Percentiles rank a stretch among this genome's conserved stretches.
Conservation (phyloP, 257 asterid species). For the Solanum virginianum region DNA sequence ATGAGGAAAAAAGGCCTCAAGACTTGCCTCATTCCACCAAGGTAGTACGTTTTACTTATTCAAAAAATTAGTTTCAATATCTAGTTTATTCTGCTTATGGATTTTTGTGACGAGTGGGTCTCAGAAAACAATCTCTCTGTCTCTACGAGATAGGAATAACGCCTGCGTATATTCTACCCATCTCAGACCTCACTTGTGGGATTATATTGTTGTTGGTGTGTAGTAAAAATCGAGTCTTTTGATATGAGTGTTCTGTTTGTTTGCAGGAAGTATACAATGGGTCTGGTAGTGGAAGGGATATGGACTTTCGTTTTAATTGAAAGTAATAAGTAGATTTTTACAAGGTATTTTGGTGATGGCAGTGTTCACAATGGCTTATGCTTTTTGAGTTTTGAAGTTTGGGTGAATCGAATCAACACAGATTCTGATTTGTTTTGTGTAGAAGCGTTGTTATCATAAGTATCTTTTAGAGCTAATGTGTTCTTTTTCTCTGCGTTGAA, state of each 20-base stretch:
- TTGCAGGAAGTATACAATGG: background rate
- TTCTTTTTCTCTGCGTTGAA: background rate
- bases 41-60: constrained; percentile 10
- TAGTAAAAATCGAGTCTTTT: background rate
- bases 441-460: background rate
- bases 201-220: too few relatives aligned
- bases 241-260: background rate
- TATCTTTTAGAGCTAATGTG: background rate
- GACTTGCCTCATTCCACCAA: constrained; percentile 23
- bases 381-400: background rate
- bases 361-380: background rate
- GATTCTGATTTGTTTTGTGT: background rate
- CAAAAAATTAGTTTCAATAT: background rate
- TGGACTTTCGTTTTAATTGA: constrained; percentile 6
- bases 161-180: too few relatives aligned
- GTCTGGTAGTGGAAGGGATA: constrained; percentile 1
- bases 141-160: too few relatives aligned
- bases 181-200: too few relatives aligned
- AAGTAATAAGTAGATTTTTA: background rate
- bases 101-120: too few relatives aligned
- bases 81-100: too few relatives aligned
- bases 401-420: background rate
- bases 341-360: background rate
- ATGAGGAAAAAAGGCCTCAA: constrained; percentile 19
- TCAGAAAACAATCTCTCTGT: too few relatives aligned